These are phyloP conservation scores for Malus sylvestris DNA, from an alignment of 306 rosid species.

Conservation along the genomic window DNA sequence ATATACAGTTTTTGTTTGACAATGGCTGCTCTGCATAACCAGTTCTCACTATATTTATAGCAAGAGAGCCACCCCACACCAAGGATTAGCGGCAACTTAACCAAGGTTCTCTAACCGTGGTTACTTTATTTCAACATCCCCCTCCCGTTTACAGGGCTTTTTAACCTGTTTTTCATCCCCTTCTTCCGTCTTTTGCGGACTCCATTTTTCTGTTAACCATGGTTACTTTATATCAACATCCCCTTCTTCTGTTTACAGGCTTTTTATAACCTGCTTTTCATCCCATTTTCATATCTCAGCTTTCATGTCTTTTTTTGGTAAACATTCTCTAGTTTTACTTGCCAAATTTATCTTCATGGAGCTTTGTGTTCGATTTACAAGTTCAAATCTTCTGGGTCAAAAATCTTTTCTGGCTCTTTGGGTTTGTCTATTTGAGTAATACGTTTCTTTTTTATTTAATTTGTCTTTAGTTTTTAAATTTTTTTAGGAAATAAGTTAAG, in stretches of 20 bases:
- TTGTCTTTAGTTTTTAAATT: no score
- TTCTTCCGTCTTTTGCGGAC: conserved; percentile 10
- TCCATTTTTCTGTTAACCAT: conserved; percentile 24
- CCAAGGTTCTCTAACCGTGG: conserved; percentile 45
- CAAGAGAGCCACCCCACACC: not conserved
- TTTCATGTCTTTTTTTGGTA: not conserved
- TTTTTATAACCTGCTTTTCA: not conserved
- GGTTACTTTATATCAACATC: conserved; percentile 43
- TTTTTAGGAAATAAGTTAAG: no score
- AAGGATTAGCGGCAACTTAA: conserved; percentile 15
- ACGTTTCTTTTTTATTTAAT: no score
- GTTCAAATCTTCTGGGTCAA: no score
- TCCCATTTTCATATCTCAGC: not conserved
- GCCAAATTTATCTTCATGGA: not conserved
- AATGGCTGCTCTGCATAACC: conserved; percentile 10
- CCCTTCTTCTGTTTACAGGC: not conserved
- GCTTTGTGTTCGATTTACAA: not conserved
- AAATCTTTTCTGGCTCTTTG: no score
- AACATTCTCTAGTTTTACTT: not conserved
- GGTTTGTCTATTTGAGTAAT: no score
- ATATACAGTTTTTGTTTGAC: conserved; percentile 2
- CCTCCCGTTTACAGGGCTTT: not conserved
- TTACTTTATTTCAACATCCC: conserved; percentile 32
- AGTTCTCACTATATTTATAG: conserved; percentile 10
- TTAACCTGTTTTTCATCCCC: not conserved